Evolutionary conservation across 2,329 filamentous ascomycete genomes (phyloP).

Genomic region (Paraconiothyrium brasiliense): DNA sequence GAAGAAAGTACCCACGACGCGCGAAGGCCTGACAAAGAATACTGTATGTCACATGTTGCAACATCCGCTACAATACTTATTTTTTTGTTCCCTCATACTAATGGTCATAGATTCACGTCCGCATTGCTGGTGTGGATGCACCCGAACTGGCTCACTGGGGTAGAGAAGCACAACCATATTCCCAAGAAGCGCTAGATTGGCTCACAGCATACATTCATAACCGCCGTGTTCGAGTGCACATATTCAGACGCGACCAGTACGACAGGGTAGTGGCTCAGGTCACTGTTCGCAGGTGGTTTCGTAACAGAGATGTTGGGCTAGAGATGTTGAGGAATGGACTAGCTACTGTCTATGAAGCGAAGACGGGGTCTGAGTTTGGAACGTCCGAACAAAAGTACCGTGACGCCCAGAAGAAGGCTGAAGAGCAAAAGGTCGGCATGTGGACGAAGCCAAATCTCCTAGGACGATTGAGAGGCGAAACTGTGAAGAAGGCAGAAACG

Average conservation of each 20-base stretch:
- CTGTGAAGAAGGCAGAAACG: constrained; percentile 71
- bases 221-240: constrained; percentile 79
- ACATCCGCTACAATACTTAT: neutral
- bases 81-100: constrained; percentile 22
- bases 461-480: constrained; percentile 58
- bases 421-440: constrained; percentile 61
- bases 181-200: constrained; percentile 82
- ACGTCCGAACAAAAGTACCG: constrained; percentile 69
- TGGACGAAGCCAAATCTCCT: constrained; percentile 68
- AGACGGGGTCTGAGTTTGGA: constrained; percentile 88
- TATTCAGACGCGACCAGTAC: constrained; percentile 91
- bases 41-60: constrained; percentile 67
- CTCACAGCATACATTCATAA: constrained; percentile 76
- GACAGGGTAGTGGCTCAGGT: constrained; percentile 89
- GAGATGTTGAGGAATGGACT: constrained; percentile 88
- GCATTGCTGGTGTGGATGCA: constrained; percentile 91
- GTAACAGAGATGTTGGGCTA: constrained; percentile 82
- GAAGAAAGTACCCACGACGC: constrained; percentile 74
- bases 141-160: constrained; percentile 95
- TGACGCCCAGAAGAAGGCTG: constrained; percentile 66
- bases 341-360: constrained; percentile 94
- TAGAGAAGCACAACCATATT: constrained; percentile 82
- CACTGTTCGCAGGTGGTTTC: constrained; percentile 72
- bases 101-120: constrained; percentile 76
- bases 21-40: constrained; percentile 74